phyloP scores from a whole-genome alignment of 495 filamentous ascomycete species.

The Immersiella caudata region DNA sequence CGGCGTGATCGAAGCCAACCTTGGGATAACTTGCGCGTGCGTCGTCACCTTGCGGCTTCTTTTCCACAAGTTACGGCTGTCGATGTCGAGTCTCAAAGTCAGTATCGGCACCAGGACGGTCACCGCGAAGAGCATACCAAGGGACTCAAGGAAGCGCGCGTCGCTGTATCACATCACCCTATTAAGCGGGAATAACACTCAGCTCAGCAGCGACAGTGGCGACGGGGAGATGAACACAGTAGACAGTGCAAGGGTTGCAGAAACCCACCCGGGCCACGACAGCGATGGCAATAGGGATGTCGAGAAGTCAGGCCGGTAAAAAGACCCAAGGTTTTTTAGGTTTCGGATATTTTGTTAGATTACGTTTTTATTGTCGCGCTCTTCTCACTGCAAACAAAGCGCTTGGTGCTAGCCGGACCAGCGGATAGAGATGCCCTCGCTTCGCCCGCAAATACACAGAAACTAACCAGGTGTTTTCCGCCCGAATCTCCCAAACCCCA shows the following conservation, averaged over 20 bases:
- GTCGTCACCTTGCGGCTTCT: slow-evolving; percentile 16
- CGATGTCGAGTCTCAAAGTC: not conserved
- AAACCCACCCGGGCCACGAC: too few species aligned
- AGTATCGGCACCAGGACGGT: not conserved
- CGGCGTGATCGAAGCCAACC: slow-evolving; percentile 15
- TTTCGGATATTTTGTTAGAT: too few species aligned
- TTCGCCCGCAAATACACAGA: too few species aligned
- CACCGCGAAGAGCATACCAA: not conserved
- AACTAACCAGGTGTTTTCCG: too few species aligned
- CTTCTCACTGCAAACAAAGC: too few species aligned
- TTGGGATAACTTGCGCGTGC: slow-evolving; percentile 21
- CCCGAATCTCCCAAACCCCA: too few species aligned
- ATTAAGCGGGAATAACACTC: not conserved
- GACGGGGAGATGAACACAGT: not conserved
- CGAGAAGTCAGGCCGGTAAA: too few species aligned
- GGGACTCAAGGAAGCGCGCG: not conserved
- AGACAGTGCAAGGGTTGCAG: not conserved
- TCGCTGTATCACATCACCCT: not conserved
- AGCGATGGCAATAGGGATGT: too few species aligned
- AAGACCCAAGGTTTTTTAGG: too few species aligned
- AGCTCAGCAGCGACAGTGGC: not conserved
- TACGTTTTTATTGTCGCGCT: too few species aligned
- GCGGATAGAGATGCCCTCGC: too few species aligned
- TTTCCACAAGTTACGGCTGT: not conserved
- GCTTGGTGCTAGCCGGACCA: too few species aligned